Evolutionary conservation across 441 rosid species (phyloP).

Genomic region (Theobroma grandiflorum): DNA sequence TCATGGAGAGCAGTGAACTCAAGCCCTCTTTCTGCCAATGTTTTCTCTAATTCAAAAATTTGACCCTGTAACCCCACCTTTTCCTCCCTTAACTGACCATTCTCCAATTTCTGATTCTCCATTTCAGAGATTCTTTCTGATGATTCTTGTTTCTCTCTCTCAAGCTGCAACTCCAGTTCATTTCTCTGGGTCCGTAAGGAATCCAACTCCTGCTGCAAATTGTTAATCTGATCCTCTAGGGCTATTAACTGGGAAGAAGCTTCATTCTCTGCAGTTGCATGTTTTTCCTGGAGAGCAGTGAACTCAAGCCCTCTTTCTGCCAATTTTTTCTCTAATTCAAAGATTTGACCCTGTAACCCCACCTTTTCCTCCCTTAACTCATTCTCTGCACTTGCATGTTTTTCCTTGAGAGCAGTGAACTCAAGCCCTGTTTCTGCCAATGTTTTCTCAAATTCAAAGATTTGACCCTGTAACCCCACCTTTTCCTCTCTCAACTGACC

Average conservation of each 20-base stretch:
- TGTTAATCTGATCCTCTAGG: slow-evolving; percentile 41
- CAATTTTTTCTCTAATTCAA: slow-evolving; percentile 38
- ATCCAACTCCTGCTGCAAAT: slow-evolving; percentile 56
- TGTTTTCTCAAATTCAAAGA: slow-evolving; percentile 43
- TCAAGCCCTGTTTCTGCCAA: slow-evolving; percentile 42
- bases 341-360: slow-evolving; percentile 38
- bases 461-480: slow-evolving; percentile 41
- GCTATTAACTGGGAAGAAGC: slow-evolving; percentile 45
- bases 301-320: slow-evolving; percentile 47
- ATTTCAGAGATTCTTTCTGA: slow-evolving; percentile 42
- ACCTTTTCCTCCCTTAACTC: slow-evolving; percentile 36
- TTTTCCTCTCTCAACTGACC: slow-evolving; percentile 49
- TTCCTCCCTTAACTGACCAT: slow-evolving; percentile 48
- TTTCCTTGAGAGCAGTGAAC: slow-evolving; percentile 46
- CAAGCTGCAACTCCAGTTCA: slow-evolving; percentile 52
- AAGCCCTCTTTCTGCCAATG: slow-evolving; percentile 37
- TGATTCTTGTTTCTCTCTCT: slow-evolving; percentile 56
- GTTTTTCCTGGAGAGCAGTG: slow-evolving; percentile 46
- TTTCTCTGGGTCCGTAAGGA: slow-evolving; percentile 48
- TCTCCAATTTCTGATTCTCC: slow-evolving; percentile 45
- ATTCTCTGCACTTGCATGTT: slow-evolving; percentile 35
- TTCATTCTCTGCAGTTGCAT: slow-evolving; percentile 41
- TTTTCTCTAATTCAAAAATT: slow-evolving; percentile 45
- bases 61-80: slow-evolving; percentile 45
- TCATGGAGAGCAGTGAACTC: slow-evolving; percentile 49